phyloP scores from a whole-genome alignment of 768 basidiomycete species.

The Trametes coccinea region DNA sequence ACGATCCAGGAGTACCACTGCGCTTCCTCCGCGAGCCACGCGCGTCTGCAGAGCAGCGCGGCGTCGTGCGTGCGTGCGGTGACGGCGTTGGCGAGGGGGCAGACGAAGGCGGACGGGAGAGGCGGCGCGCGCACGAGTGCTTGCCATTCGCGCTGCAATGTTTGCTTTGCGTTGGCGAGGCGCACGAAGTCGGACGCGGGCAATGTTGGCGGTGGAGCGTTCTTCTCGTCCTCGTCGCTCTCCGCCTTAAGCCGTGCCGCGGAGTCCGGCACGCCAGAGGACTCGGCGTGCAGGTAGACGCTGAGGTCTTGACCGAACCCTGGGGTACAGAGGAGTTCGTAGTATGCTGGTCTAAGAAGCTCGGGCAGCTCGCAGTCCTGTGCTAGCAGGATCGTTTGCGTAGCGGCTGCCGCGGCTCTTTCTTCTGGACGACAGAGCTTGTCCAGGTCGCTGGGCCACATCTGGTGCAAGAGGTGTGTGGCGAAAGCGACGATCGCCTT shows the following conservation, averaged over 20 bases:
- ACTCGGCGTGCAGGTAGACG: conserved; percentile 5
- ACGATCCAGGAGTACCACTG: conserved; percentile 24
- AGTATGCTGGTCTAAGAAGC: conserved; percentile 40
- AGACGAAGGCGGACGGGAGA: conserved; percentile 20
- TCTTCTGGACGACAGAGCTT: conserved; percentile 5
- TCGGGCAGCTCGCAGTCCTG: conserved; percentile 31
- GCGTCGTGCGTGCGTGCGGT: neutral
- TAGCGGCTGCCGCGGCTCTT: conserved; percentile 23
- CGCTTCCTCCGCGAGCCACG: conserved; percentile 6
- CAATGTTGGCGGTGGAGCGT: conserved; percentile 9
- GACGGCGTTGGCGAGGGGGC: conserved; percentile 20
- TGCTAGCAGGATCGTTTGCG: conserved; percentile 35
- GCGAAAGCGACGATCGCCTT: conserved; percentile 32
- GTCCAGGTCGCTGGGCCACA: conserved; percentile 34
- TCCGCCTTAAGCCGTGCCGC: neutral
- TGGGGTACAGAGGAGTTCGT: conserved; percentile 39
- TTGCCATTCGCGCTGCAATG: conserved; percentile 27
- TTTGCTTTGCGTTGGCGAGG: conserved; percentile 28
- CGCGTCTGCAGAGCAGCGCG: conserved; percentile 14
- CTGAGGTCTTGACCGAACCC: conserved; percentile 30
- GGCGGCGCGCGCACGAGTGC: conserved; percentile 24
- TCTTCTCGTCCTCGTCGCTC: conserved; percentile 1
- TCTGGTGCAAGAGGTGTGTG: conserved; percentile 30
- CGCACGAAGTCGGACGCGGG: conserved; percentile 24
- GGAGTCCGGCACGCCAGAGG: neutral